These are phyloP conservation scores for Zopfia rhizophila DNA, from an alignment of 2,329 filamentous ascomycete genomes.

Conservation along the genomic window DNA sequence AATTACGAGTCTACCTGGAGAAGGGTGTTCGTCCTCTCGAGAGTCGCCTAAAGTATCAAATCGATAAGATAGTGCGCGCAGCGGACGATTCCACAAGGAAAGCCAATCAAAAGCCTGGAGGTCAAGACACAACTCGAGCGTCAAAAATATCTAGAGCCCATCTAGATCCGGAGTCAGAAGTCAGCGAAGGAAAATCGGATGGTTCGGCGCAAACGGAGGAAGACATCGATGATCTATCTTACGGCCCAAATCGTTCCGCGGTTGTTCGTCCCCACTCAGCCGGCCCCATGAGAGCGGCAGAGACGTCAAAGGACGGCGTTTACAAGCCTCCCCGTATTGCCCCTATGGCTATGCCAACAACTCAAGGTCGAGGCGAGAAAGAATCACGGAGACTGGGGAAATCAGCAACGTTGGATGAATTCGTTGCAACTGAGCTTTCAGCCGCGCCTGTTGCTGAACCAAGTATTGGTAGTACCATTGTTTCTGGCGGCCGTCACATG, in stretches of 20 bases:
- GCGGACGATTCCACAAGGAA: conserved; percentile 72
- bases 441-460: conserved; percentile 83
- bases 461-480: conserved; percentile 91
- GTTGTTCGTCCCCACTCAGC: conserved; percentile 45
- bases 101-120: conserved; percentile 6
- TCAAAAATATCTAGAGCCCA: conserved; percentile 40
- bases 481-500: conserved; percentile 78
- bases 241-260: conserved; percentile 68
- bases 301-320: conserved; percentile 69
- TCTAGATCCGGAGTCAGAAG: conserved; percentile 51
- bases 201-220: conserved; percentile 41
- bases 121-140: conserved; percentile 42
- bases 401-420: conserved; percentile 91
- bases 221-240: conserved; percentile 68
- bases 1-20: conserved; percentile 91
- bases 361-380: conserved; percentile 69
- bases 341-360: conserved; percentile 82
- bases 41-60: conserved; percentile 90
- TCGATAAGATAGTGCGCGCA: conserved; percentile 91
- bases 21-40: conserved; percentile 92
- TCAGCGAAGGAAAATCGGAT: conserved; percentile 46
- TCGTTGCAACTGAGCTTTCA: conserved; percentile 85
- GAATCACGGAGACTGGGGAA: conserved; percentile 71
- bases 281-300: conserved; percentile 31
- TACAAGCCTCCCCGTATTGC: conserved; percentile 92